Evolutionary conservation across 2,329 filamentous ascomycete genomes (phyloP), one percentile per base, ranked within the genome.

Genomic region (Cladosporium sp.): DNA sequence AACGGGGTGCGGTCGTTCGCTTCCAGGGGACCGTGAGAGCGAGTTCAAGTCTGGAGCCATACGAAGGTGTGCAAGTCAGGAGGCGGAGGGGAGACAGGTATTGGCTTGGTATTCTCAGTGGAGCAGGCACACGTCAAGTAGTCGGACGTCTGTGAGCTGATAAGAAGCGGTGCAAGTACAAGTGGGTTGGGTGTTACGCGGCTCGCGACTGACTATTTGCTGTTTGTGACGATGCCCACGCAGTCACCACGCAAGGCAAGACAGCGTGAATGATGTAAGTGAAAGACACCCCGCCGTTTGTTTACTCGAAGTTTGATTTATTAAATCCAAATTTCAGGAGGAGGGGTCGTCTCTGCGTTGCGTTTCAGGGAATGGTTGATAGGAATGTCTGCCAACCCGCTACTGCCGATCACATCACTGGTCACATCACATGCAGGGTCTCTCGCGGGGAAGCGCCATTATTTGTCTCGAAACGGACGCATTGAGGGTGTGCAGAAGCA

Each of bases 41-140:
- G 76, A 73, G 64, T 77, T 81, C 61, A 79, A 65, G 64, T 82
- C 80, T 55, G 79, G 75, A 54, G 80, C 72, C 79, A 82, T 82
- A 30, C n/a, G 36, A 19, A 3, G 34, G 19, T 11, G 20, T 20
- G 40, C 4, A 43, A 20, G 40, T n/a, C 5, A 22, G n/a, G 19
- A 40, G 38, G 17, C 5, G 7, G 38, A n/a, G 38, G 19, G 12
- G n/a, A 22, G 19, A 19, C 40, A 43, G 30, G 30, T 34, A 34
- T 34, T 12, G 11, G 3, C 3, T 5, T 25, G 40, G 19, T 19
- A 43, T 43, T 22, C n/a, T n/a, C 40, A 20, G 47, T 28, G 9
- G n/a, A 36, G 28, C 47, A 50, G 28, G 28, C 47, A 50, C 28
- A 19, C 36, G 36, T 25, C 25, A 25, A 25, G 25, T 25, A 25